phyloP scores from a whole-genome alignment of 495 filamentous ascomycete genomes.

The Cudoniella acicularis region DNA sequence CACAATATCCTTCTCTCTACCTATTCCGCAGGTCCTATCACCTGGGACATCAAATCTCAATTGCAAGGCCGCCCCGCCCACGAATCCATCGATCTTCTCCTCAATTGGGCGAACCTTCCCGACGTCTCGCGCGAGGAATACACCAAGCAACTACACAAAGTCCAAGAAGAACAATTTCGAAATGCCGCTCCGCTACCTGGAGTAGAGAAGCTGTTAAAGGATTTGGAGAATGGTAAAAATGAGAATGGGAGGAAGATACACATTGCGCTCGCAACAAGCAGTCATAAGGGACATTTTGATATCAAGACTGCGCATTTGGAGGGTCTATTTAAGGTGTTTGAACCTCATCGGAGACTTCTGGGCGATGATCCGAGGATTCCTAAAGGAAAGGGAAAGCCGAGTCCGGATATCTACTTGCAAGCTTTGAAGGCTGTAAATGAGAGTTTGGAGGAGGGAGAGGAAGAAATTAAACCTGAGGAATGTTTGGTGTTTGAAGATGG shows the following conservation, averaged over 20 bases:
- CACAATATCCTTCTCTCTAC: slow-evolving; percentile 77
- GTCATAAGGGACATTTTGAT: slow-evolving; percentile 62
- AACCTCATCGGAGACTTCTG: slow-evolving; percentile 60
- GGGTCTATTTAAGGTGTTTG: slow-evolving; percentile 71
- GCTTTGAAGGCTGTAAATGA: slow-evolving; percentile 84
- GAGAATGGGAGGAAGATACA: slow-evolving; percentile 45
- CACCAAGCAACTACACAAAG: slow-evolving; percentile 44
- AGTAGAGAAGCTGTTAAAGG: slow-evolving; percentile 61
- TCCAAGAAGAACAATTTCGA: slow-evolving; percentile 72
- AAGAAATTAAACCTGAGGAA: slow-evolving; percentile 72
- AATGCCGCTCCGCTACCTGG: slow-evolving; percentile 70
- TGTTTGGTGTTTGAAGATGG: slow-evolving; percentile 96
- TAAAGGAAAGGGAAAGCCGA: slow-evolving; percentile 80
- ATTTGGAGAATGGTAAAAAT: slow-evolving; percentile 31
- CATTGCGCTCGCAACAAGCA: slow-evolving; percentile 83
- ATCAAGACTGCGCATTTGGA: slow-evolving; percentile 75
- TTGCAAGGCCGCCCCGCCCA: slow-evolving; percentile 84
- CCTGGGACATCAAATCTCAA: slow-evolving; percentile 91
- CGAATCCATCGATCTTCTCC: slow-evolving; percentile 50
- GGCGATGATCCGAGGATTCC: slow-evolving; percentile 84
- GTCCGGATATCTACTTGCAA: slow-evolving; percentile 90
- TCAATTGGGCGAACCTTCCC: slow-evolving; percentile 79
- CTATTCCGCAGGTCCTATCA: slow-evolving; percentile 69
- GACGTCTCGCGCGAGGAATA: slow-evolving; percentile 62
- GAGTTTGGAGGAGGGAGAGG: slow-evolving; percentile 57